A percentile compares a stretch with the other conserved stretches of the same genome.
These are phyloP conservation scores for Marasmius oreades DNA, from an alignment of 1,284 basidiomycete species.

Conservation along the genomic window DNA sequence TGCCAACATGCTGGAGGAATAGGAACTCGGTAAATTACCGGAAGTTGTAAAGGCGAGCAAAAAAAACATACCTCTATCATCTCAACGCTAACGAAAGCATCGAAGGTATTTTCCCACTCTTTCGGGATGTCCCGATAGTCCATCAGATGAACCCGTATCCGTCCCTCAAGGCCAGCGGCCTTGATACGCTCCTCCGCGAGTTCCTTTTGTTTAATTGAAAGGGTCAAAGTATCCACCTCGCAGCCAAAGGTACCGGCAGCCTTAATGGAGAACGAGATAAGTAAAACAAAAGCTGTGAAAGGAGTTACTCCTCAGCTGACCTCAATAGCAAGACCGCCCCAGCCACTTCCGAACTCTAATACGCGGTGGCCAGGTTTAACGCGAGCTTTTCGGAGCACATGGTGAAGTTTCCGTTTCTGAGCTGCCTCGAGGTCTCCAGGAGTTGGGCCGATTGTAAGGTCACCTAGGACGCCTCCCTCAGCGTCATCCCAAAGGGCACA, in stretches of 20 bases:
- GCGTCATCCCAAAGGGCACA: constrained; percentile 76
- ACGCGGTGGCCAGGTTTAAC: constrained; percentile 76
- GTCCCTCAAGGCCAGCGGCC: constrained; percentile 64
- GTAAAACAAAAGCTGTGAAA: constrained; percentile 1
- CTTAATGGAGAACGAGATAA: constrained; percentile 25
- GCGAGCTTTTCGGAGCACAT: constrained; percentile 74
- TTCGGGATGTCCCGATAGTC: constrained; percentile 83
- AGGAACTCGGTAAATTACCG: constrained; percentile 4
- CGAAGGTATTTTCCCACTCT: constrained; percentile 76
- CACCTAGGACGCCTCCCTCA: constrained; percentile 70
- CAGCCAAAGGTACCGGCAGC: constrained; percentile 69
- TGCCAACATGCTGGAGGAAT: constrained; percentile 54
- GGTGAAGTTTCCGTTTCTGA: constrained; percentile 76
- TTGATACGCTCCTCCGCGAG: constrained; percentile 81
- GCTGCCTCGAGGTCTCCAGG: constrained; percentile 76
- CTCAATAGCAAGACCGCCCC: constrained; percentile 89
- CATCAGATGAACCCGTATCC: constrained; percentile 80
- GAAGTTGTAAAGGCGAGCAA: constrained; percentile 13
- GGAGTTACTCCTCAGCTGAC: constrained; percentile 37
- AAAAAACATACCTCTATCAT: constrained; percentile 73
- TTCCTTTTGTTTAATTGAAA: constrained; percentile 82
- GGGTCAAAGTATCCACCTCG: constrained; percentile 84
- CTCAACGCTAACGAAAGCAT: constrained; percentile 86
- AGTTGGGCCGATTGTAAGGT: constrained; percentile 46
- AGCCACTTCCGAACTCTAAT: constrained; percentile 87